Conservation (phyloP, 2,329 filamentous ascomycete species). For the Cordyceps pruinosa region DNA sequence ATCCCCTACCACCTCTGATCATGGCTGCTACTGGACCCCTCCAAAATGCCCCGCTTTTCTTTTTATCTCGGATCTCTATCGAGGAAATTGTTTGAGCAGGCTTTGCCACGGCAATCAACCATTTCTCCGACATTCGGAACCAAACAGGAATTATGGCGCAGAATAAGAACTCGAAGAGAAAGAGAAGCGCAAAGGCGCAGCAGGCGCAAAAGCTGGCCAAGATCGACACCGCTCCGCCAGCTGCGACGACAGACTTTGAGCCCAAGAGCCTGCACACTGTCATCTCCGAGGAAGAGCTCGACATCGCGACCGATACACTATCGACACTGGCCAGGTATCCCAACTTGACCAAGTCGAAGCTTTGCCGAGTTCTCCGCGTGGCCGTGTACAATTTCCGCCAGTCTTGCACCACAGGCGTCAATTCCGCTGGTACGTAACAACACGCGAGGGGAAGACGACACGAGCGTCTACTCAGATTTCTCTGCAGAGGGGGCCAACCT, state of each 20-base stretch:
- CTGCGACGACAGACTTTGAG: constrained; percentile 30
- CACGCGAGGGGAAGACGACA: background rate
- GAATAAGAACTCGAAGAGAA: constrained; percentile 40
- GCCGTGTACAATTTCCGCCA: constrained; percentile 65
- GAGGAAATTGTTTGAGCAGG: background rate
- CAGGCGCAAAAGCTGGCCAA: constrained; percentile 33
- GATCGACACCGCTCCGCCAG: constrained; percentile 31
- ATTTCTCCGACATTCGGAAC: background rate
- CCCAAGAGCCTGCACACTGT: constrained; percentile 46
- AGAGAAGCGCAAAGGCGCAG: constrained; percentile 32
- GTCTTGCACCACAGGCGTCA: constrained; percentile 60
- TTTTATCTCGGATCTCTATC: background rate
- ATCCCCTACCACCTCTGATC: too few species aligned
- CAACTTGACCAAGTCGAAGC: constrained; percentile 58
- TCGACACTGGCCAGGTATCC: constrained; percentile 52
- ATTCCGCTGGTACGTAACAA: constrained; percentile 40
- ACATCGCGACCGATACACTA: constrained; percentile 60
- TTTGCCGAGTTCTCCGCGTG: constrained; percentile 57
- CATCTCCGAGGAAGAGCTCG: constrained; percentile 58
- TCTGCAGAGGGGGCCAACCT: constrained; percentile 49
- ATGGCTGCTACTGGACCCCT: too few species aligned
- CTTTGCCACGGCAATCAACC: background rate
- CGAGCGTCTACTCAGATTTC: constrained; percentile 12
- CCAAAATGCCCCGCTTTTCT: background rate
- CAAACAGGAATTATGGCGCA: constrained; percentile 31